A percentile compares a stretch with the other conserved stretches of the same genome.
phyloP scores from a whole-genome alignment of 2,329 filamentous ascomycete genomes.

The Atkinsonella hypoxylon region DNA sequence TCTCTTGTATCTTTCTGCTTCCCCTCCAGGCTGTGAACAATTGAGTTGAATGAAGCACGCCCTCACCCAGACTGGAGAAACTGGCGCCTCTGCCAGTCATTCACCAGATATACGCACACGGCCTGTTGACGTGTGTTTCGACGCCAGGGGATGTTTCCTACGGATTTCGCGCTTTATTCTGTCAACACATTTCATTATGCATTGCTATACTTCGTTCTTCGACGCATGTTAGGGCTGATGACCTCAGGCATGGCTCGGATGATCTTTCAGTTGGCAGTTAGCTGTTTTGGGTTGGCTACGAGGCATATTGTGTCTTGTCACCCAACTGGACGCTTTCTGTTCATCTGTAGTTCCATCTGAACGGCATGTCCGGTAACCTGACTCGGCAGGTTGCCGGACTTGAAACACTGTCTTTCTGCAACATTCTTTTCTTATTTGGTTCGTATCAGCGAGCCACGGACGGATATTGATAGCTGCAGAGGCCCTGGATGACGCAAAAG shows the following conservation, averaged over 20 bases:
- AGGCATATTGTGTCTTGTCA: conserved; percentile 1
- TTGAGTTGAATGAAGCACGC: not conserved
- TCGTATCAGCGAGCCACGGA: not conserved
- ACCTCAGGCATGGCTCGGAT: conserved; percentile 29
- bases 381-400: conserved; percentile 9
- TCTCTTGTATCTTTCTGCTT: not conserved
- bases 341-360: conserved; percentile 18
- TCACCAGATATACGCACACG: not conserved
- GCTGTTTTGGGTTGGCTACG: conserved; percentile 1
- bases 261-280: conserved; percentile 12
- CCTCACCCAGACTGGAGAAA: not conserved
- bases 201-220: conserved; percentile 32
- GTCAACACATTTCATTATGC: conserved; percentile 17
- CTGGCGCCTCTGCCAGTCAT: not conserved
- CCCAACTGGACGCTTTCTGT: conserved; percentile 6
- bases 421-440: not conserved
- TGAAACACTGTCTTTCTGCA: not conserved
- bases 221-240: conserved; percentile 22
- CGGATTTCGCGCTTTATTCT: conserved; percentile 9
- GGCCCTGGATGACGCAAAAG: conserved; percentile 2
- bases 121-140: not conserved
- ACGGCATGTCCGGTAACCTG: conserved; percentile 28
- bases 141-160: not conserved
- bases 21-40: not conserved
- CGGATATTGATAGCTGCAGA: not conserved